Percentiles rank a stretch among this genome's conserved stretches.
These are phyloP conservation scores for Pochonia chlamydosporia DNA, from an alignment of 2,329 filamentous ascomycete genomes.

Conservation along the genomic window DNA sequence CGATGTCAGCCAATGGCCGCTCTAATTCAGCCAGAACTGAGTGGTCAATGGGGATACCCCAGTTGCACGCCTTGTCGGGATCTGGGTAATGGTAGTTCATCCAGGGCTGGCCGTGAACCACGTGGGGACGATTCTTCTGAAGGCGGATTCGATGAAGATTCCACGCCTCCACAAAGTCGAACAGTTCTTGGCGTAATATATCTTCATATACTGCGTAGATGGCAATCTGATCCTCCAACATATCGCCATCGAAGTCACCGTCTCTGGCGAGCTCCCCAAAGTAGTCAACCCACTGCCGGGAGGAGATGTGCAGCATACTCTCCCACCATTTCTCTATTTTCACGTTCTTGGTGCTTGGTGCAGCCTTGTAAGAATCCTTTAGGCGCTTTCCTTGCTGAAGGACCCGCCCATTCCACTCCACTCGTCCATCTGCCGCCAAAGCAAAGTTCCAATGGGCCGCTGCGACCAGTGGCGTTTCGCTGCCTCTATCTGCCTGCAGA, in stretches of 20 bases:
- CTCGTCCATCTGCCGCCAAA: not conserved
- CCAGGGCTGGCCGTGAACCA: too few species aligned
- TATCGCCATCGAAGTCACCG: slow-evolving; percentile 6
- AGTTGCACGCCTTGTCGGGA: not conserved
- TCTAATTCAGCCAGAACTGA: not conserved
- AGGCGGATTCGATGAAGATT: slow-evolving; percentile 3
- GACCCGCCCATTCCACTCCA: not conserved
- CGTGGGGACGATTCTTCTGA: slow-evolving; percentile 5
- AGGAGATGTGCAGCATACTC: slow-evolving; percentile 1
- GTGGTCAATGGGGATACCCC: not conserved
- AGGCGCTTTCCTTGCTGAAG: not conserved
- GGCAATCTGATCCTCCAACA: slow-evolving; percentile 7
- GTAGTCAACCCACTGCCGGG: slow-evolving; percentile 1
- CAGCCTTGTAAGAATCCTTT: slow-evolving; percentile 1
- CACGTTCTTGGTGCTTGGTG: slow-evolving; percentile 2
- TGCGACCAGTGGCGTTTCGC: not conserved
- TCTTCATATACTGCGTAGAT: slow-evolving; percentile 6
- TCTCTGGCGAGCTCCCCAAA: slow-evolving; percentile 7
- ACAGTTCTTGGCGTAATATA: slow-evolving; percentile 2
- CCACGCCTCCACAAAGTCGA: slow-evolving; percentile 4
- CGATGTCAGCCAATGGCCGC: not conserved
- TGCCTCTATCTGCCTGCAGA: not conserved
- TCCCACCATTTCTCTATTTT: slow-evolving; percentile 6
- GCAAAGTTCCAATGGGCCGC: not conserved
- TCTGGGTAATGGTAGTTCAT: not conserved